phyloP scores from a whole-genome alignment of 1,284 basidiomycete genomes.

The Ceratobasidium sp. region DNA sequence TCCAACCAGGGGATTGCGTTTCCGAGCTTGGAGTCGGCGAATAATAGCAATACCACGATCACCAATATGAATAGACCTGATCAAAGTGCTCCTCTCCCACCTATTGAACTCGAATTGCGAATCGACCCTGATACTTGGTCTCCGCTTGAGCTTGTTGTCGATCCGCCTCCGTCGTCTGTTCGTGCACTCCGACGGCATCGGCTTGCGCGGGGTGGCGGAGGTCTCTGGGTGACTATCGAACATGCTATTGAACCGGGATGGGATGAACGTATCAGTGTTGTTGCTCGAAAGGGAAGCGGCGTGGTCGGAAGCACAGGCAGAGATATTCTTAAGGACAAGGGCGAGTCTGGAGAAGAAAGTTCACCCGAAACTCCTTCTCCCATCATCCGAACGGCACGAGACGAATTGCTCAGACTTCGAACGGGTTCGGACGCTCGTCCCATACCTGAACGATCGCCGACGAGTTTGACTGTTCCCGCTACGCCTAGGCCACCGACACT shows the following conservation, averaged over 20 bases:
- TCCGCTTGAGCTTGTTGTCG: slow-evolving; percentile 88
- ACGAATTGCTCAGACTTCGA: slow-evolving; percentile 8
- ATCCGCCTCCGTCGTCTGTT: slow-evolving; percentile 89
- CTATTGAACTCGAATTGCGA: slow-evolving; percentile 91
- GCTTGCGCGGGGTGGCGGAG: slow-evolving; percentile 87
- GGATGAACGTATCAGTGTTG: slow-evolving; percentile 75
- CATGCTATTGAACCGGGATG: slow-evolving; percentile 66
- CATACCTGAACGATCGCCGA: neutral
- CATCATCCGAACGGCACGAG: slow-evolving; percentile 52
- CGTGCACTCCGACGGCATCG: slow-evolving; percentile 87
- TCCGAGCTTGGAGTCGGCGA: slow-evolving; percentile 53
- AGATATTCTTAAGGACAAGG: slow-evolving; percentile 50
- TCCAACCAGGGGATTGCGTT: slow-evolving; percentile 2
- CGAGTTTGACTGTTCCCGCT: neutral
- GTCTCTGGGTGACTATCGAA: slow-evolving; percentile 94
- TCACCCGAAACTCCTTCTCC: slow-evolving; percentile 12
- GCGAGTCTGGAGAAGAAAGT: slow-evolving; percentile 1
- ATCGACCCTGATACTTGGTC: slow-evolving; percentile 95
- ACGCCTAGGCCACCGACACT: slow-evolving; percentile 2
- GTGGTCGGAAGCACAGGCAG: slow-evolving; percentile 45
- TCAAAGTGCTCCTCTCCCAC: slow-evolving; percentile 48
- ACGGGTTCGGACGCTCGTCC: neutral
- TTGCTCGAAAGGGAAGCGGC: slow-evolving; percentile 74
- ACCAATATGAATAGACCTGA: slow-evolving; percentile 2
- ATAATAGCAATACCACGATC: slow-evolving; percentile 45